phyloP scores from a whole-genome alignment of 257 asterid species.

The Paraleonurus japonicus region DNA sequence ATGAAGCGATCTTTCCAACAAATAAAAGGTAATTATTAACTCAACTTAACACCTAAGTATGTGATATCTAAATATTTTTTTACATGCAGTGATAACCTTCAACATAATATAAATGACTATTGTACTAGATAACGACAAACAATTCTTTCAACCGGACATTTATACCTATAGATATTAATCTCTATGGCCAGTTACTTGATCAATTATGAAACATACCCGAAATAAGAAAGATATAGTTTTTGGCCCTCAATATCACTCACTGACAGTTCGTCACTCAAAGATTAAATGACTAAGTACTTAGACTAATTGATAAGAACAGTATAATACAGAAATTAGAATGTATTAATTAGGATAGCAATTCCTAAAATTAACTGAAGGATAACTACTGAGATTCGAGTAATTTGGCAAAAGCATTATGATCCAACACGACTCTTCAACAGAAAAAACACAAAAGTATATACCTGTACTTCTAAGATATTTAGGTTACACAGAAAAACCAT shows the following conservation, averaged over 20 bases:
- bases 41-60: background rate
- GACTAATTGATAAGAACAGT: slow-evolving; percentile 1
- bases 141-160: slow-evolving; percentile 7
- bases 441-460: background rate
- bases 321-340: background rate
- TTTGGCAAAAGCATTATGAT: background rate
- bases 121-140: slow-evolving; percentile 9
- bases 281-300: background rate
- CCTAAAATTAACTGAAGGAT: background rate
- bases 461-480: background rate
- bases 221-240: background rate
- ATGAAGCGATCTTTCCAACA: slow-evolving; percentile 8
- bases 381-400: background rate
- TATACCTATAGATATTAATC: background rate
- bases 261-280: background rate
- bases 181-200: background rate
- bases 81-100: background rate
- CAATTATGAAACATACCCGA: background rate
- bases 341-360: background rate
- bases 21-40: background rate
- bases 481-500: background rate
- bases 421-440: background rate
- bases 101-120: background rate
- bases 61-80: background rate
- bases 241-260: background rate